Percentiles rank a stretch among this genome's conserved stretches.
Evolutionary conservation across 352 stramenopile species (phyloP).

Genomic region (Peronospora destructor): DNA sequence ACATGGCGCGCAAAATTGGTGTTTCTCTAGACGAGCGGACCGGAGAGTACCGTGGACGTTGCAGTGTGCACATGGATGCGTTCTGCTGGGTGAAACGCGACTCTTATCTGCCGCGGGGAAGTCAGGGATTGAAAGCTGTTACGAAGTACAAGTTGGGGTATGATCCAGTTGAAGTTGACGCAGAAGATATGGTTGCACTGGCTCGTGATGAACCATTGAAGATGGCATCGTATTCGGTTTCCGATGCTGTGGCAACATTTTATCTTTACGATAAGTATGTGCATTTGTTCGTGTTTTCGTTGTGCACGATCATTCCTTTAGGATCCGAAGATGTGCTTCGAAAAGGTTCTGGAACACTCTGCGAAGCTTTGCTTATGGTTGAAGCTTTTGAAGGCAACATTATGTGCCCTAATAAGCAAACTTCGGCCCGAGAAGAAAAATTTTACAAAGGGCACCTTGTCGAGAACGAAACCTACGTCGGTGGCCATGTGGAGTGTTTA

Average conservation of each 20-base stretch:
- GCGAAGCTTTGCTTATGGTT: slow-evolving; percentile 98
- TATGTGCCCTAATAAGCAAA: slow-evolving; percentile 98
- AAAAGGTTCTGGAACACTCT: slow-evolving; percentile 94
- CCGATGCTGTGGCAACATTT: slow-evolving; percentile 98
- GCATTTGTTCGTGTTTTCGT: slow-evolving; percentile 98
- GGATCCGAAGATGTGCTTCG: slow-evolving; percentile 97
- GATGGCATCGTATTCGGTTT: slow-evolving; percentile 99
- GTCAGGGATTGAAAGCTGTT: slow-evolving; percentile 97
- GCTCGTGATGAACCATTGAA: slow-evolving; percentile 91
- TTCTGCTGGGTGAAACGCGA: slow-evolving; percentile 99
- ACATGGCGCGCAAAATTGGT: slow-evolving; percentile 88
- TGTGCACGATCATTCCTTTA: slow-evolving; percentile 99
- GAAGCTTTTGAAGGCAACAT: slow-evolving; percentile 94
- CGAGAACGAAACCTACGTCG: slow-evolving; percentile 98
- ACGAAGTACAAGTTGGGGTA: slow-evolving; percentile 99
- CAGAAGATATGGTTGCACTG: slow-evolving; percentile 97
- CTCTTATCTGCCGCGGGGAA: slow-evolving; percentile 97
- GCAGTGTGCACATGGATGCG: slow-evolving; percentile 95
- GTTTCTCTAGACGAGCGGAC: slow-evolving; percentile 58
- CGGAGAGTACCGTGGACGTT: slow-evolving; percentile 89
- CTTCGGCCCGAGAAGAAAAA: slow-evolving; percentile 56
- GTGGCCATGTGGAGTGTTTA: slow-evolving; percentile 98
- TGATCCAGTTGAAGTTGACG: slow-evolving; percentile 95
- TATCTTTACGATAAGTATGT: slow-evolving; percentile 99
- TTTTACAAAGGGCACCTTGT: slow-evolving; percentile 93